Evolutionary conservation across 495 filamentous ascomycete genomes (phyloP).

Genomic region (Melanomma pulvis-pyrius): DNA sequence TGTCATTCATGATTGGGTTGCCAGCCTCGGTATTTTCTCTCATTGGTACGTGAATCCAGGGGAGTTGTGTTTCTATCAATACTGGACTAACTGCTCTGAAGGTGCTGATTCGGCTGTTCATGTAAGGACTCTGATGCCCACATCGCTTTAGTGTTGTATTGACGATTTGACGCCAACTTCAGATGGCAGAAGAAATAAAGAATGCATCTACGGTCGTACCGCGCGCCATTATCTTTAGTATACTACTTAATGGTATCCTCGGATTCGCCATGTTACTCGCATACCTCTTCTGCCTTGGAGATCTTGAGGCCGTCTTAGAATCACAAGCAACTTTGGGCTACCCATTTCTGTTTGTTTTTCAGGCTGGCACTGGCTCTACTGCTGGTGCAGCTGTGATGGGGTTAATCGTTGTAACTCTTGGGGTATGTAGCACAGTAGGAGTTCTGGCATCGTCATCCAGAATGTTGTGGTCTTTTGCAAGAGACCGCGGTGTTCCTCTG

Average conservation of each 20-base stretch:
- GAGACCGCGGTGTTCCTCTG: slow-evolving; percentile 11
- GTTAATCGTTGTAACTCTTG: slow-evolving; percentile 18
- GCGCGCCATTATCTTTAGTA: slow-evolving; percentile 1
- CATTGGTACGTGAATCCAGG: too few species aligned
- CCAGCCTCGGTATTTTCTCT: slow-evolving; percentile 3
- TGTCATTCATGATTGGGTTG: slow-evolving; percentile 22
- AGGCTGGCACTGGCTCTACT: slow-evolving; percentile 6
- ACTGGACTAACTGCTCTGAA: too few species aligned
- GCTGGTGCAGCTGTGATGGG: slow-evolving; percentile 17
- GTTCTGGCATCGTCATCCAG: slow-evolving; percentile 4
- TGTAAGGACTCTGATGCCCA: slow-evolving; percentile 4
- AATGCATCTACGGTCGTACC: slow-evolving; percentile 4
- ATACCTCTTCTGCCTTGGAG: slow-evolving; percentile 14
- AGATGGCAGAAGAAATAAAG: slow-evolving; percentile 26
- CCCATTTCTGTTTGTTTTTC: slow-evolving; percentile 21
- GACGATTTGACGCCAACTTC: not conserved
- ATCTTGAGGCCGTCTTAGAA: slow-evolving; percentile 14
- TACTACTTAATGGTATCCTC: slow-evolving; percentile 12
- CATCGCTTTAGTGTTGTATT: too few species aligned
- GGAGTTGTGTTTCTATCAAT: too few species aligned
- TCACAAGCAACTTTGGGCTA: slow-evolving; percentile 13
- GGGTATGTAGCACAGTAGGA: slow-evolving; percentile 8
- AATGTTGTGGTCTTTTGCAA: slow-evolving; percentile 24
- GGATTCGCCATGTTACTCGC: slow-evolving; percentile 14
- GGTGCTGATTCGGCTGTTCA: slow-evolving; percentile 22